phyloP scores from a whole-genome alignment of 2,329 filamentous ascomycete species.

The Mycosphaerelloides madeirae region DNA sequence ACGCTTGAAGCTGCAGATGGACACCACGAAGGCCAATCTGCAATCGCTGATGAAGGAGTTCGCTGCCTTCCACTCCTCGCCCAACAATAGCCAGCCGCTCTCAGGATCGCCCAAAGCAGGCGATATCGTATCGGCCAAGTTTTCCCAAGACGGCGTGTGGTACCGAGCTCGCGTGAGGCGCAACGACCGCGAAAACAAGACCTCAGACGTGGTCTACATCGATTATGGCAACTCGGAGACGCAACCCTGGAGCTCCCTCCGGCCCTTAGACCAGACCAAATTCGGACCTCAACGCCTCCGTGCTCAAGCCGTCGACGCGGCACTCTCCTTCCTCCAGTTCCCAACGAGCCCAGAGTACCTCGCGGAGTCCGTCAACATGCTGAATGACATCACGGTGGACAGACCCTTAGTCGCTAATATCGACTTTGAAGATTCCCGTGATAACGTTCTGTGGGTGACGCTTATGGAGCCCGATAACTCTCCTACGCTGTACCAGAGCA shows the following conservation, averaged over 20 bases:
- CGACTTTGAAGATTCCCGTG: constrained; percentile 72
- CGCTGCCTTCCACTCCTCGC: constrained; percentile 81
- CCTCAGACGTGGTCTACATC: constrained; percentile 86
- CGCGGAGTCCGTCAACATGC: constrained; percentile 68
- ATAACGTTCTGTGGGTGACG: constrained; percentile 73
- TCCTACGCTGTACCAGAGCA: constrained; percentile 63
- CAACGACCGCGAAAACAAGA: constrained; percentile 86
- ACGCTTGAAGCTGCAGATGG: constrained; percentile 83
- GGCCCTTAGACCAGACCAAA: constrained; percentile 71
- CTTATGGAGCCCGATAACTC: constrained; percentile 70
- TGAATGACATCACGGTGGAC: constrained; percentile 65
- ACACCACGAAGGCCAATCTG: constrained; percentile 77
- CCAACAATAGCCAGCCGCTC: constrained; percentile 71
- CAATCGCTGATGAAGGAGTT: constrained; percentile 88
- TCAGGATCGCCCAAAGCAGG: constrained; percentile 78
- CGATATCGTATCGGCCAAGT: constrained; percentile 85
- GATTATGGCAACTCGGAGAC: constrained; percentile 95
- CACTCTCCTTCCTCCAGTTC: constrained; percentile 83
- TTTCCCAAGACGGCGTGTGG: constrained; percentile 85
- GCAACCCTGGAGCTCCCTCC: constrained; percentile 76
- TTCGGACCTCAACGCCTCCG: constrained; percentile 80
- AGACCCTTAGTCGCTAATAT: constrained; percentile 84
- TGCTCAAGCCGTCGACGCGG: constrained; percentile 80
- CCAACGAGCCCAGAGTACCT: constrained; percentile 80
- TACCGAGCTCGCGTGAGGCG: constrained; percentile 87